These are phyloP conservation scores for Acanthamoeba healyi DNA, from an alignment of 208 protist species.

Conservation along the genomic window DNA sequence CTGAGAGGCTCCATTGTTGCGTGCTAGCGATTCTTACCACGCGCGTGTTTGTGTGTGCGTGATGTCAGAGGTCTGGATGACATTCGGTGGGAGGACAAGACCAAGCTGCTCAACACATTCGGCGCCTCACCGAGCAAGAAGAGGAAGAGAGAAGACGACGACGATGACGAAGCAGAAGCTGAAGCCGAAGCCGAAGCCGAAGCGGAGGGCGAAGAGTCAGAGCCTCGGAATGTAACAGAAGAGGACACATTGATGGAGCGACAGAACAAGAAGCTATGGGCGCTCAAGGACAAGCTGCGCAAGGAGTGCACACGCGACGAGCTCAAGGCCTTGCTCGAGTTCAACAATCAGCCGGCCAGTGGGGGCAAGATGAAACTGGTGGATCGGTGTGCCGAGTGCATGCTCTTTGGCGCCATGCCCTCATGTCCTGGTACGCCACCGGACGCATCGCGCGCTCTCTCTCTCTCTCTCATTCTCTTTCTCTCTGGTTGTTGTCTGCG, in stretches of 20 bases:
- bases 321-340: slow-evolving; percentile 51
- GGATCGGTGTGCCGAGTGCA: slow-evolving; percentile 38
- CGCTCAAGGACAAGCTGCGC: slow-evolving; percentile 35
- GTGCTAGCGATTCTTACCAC: too few species aligned
- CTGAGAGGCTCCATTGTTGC: not conserved
- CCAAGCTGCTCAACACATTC: not conserved
- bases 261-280: slow-evolving; percentile 30
- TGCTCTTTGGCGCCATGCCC: slow-evolving; percentile 67
- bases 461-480: too few species aligned
- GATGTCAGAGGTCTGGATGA: slow-evolving; percentile 6
- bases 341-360: slow-evolving; percentile 27
- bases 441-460: too few species aligned
- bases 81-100: slow-evolving; percentile 33
- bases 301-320: not conserved
- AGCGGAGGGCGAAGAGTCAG: not conserved
- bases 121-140: not conserved
- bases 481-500: too few species aligned
- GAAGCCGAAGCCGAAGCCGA: not conserved
- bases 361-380: slow-evolving; percentile 1
- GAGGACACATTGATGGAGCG: slow-evolving; percentile 32
- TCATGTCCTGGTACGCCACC: not conserved
- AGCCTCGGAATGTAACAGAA: not conserved
- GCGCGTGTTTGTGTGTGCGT: too few species aligned
- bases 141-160: not conserved
- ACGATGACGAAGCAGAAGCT: not conserved